phyloP scores from a whole-genome alignment of 1,284 basidiomycete genomes.

The Cryptococcus sp. region DNA sequence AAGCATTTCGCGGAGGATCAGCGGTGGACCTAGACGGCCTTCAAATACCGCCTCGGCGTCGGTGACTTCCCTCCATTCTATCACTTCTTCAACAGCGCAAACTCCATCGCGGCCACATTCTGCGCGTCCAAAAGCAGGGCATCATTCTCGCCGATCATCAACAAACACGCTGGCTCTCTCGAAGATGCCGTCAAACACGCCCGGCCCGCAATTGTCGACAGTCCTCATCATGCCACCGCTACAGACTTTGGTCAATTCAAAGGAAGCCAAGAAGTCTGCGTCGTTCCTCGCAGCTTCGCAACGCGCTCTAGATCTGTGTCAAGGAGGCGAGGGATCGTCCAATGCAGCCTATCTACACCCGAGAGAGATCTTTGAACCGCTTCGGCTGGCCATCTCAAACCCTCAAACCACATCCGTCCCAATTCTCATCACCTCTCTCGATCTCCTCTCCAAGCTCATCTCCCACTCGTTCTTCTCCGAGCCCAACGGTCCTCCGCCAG shows the following conservation, averaged over 20 bases:
- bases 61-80: slow-evolving; percentile 28
- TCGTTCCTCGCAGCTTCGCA: slow-evolving; percentile 81
- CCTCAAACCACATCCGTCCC: slow-evolving; percentile 84
- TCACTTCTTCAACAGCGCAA: slow-evolving; percentile 19
- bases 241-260: slow-evolving; percentile 81
- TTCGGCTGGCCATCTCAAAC: slow-evolving; percentile 76
- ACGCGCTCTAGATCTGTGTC: slow-evolving; percentile 79
- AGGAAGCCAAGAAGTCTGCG: slow-evolving; percentile 81
- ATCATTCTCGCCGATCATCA: slow-evolving; percentile 41
- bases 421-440: slow-evolving; percentile 89
- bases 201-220: slow-evolving; percentile 52
- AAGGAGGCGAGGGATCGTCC: slow-evolving; percentile 65
- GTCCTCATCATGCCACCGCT: slow-evolving; percentile 74
- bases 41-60: slow-evolving; percentile 22
- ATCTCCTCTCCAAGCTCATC: slow-evolving; percentile 93
- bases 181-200: slow-evolving; percentile 19
- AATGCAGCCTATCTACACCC: slow-evolving; percentile 57
- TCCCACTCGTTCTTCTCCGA: slow-evolving; percentile 88
- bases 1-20: not conserved
- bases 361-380: slow-evolving; percentile 86
- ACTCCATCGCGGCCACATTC: slow-evolving; percentile 34
- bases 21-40: slow-evolving; percentile 7
- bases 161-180: slow-evolving; percentile 40
- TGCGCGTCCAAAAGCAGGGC: slow-evolving; percentile 12
- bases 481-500: slow-evolving; percentile 58